Percentiles rank a stretch among this genome's conserved stretches.
phyloP scores from a whole-genome alignment of 768 basidiomycete genomes.

The Lactarius quietus region DNA sequence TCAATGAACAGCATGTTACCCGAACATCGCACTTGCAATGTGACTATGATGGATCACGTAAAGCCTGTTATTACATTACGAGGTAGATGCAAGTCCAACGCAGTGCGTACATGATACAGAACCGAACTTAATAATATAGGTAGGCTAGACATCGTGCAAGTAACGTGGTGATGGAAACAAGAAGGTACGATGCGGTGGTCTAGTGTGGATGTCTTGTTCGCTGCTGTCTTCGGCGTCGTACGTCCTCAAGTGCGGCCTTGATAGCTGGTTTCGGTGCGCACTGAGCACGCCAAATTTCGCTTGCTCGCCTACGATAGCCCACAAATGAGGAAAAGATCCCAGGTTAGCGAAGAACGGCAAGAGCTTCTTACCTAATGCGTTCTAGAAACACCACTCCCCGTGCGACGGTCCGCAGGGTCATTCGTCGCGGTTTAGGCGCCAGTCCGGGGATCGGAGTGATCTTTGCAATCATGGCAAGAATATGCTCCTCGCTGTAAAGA shows the following conservation, averaged over 20 bases:
- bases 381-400: slow-evolving; percentile 60
- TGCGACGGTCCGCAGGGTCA: slow-evolving; percentile 54
- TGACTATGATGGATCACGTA: slow-evolving; percentile 1
- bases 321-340: slow-evolving; percentile 16
- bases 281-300: slow-evolving; percentile 61
- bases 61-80: slow-evolving; percentile 8
- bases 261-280: slow-evolving; percentile 58
- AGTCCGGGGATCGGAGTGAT: slow-evolving; percentile 56
- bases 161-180: too few relatives aligned
- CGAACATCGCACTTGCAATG: too few relatives aligned
- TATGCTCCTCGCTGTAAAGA: slow-evolving; percentile 56
- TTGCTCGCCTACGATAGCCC: slow-evolving; percentile 48
- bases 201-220: slow-evolving; percentile 4
- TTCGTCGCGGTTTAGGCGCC: slow-evolving; percentile 38
- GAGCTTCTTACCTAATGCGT: slow-evolving; percentile 53
- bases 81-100: neutral
- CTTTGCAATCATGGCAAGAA: slow-evolving; percentile 69
- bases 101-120: neutral
- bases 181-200: neutral
- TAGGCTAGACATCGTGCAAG: neutral
- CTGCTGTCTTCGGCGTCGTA: slow-evolving; percentile 40
- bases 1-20: too few relatives aligned
- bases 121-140: slow-evolving; percentile 3
- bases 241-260: slow-evolving; percentile 64
- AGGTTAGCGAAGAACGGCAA: neutral